A percentile compares a stretch with the other conserved stretches of the same genome.
Conservation (phyloP, 2,329 filamentous ascomycete genomes). For the Tetracladium maxilliforme region DNA sequence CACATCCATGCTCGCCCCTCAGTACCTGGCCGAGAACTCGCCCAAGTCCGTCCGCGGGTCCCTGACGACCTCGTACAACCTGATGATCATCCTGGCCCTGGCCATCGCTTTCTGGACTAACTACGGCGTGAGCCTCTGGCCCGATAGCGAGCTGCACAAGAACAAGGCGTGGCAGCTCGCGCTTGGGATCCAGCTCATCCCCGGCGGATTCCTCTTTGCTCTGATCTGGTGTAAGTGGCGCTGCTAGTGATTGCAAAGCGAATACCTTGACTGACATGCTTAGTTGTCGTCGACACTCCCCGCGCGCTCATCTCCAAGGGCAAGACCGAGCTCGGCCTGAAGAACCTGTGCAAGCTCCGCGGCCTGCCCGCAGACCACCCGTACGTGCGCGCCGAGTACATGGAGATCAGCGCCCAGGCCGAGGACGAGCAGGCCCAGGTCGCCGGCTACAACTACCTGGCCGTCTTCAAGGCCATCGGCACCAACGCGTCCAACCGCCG, state of each 20-base stretch:
- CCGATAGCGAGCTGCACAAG: no score
- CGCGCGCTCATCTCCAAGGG: conserved; percentile 19
- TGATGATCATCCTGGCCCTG: conserved; percentile 20
- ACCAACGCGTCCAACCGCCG: conserved; percentile 15
- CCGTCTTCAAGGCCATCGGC: conserved; percentile 17
- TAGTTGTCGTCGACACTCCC: conserved; percentile 17
- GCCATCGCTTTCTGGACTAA: conserved; percentile 17
- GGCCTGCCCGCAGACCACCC: conserved; percentile 20
- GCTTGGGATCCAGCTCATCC: conserved; percentile 21
- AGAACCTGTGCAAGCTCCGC: conserved; percentile 21
- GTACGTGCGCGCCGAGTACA: conserved; percentile 20
- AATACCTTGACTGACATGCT: neutral
- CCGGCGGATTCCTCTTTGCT: conserved; percentile 17
- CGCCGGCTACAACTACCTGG: conserved; percentile 15
- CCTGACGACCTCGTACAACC: conserved; percentile 22
- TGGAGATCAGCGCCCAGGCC: conserved; percentile 19
- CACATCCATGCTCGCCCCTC: conserved; percentile 21
- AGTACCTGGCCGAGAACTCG: conserved; percentile 23
- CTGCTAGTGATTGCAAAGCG: no score
- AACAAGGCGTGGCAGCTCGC: conserved; percentile 19
- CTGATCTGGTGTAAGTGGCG: conserved; percentile 16
- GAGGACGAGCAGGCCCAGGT: conserved; percentile 13
- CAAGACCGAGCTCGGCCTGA: conserved; percentile 17
- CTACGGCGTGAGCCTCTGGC: no score
- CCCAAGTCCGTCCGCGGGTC: conserved; percentile 23